Evolutionary conservation across 2,329 filamentous ascomycete species (phyloP).

Genomic region (Parascedosporium putredinis): DNA sequence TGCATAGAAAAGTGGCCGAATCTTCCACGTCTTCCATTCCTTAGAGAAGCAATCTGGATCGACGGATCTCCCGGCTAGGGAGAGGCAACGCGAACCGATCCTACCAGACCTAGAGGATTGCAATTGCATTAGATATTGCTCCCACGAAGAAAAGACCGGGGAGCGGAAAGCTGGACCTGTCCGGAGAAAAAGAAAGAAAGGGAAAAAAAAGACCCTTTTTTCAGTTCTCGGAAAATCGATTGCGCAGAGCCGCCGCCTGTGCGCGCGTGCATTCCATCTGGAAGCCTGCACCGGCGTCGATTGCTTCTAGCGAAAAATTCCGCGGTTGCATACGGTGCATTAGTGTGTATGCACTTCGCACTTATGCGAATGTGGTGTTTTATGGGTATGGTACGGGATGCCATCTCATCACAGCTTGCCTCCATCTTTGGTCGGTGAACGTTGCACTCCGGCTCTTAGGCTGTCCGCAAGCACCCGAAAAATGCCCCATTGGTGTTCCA

Average conservation of each 20-base stretch:
- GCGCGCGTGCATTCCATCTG: not conserved
- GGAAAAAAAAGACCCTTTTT: not conserved
- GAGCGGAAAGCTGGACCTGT: not conserved
- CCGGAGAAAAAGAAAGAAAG: not conserved
- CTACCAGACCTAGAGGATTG: not conserved
- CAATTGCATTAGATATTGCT: too few relatives aligned
- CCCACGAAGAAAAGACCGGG: too few relatives aligned
- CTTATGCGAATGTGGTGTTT: too few relatives aligned
- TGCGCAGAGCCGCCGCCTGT: not conserved
- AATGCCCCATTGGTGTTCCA: constrained; percentile 3
- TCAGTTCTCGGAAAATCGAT: not conserved
- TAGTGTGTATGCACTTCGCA: not conserved
- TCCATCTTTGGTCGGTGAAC: not conserved
- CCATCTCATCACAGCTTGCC: not conserved
- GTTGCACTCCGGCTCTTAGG: constrained; percentile 3
- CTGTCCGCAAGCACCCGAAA: not conserved
- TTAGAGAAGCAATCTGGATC: not conserved
- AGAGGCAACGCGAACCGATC: not conserved
- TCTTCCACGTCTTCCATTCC: not conserved
- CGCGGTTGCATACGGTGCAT: not conserved
- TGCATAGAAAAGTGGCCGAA: not conserved
- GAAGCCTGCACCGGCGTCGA: not conserved
- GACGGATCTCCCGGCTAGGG: not conserved
- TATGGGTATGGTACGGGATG: not conserved
- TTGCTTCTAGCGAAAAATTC: not conserved